Evolutionary conservation across 805 yeast species (phyloP), one percentile per base, ranked within the genome.

Genomic region (Saccharomycopsis selenospora): DNA sequence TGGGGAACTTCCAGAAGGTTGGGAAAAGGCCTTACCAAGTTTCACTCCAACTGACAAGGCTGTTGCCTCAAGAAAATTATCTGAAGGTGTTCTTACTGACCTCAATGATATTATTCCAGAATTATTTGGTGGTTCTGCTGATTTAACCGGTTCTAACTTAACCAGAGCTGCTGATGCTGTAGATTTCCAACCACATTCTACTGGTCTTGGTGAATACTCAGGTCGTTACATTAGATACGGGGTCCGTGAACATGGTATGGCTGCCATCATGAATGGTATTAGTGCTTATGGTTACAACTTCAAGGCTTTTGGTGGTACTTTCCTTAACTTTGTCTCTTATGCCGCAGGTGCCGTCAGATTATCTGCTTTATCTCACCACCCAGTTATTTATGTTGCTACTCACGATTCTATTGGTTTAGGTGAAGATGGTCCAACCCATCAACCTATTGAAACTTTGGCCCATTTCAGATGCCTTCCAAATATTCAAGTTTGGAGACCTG

Each of bases 241-340:
- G 82, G 96, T 91, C 57, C 85, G 99, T 73, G 99, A 91, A 77
- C 98, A 93, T 72, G 97, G 87, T 69, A 89, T 91, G 97, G 96
- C 96, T 73, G 96, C 97, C 57, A 85, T 90, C 68, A 77, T 90
- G 80, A 91, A 93, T 72, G 99, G 99, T 83, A 85, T 91, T 60
- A 76, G 93, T 52, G 97, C 96, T 48, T 91, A 72, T 64, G 82
- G 82, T 56, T 85, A 85, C 56, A 87, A 86, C 73, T 80, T 75
- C 77, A 85, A 82, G 69, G 82, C 89, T 60, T 90, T 82, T 73
- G 96, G 96, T 68, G 98, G 96, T 71, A 91, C 99, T 64, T 91
- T 91, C 89, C 77, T 91, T 69, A 91, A 93, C 81, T 91, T 91
- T 61, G 84, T 79, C 43, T 77, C 85, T 10, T 85, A 85, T 62